Conservation (phyloP, 2,329 filamentous ascomycete genomes). For the Monilinia laxa region DNA sequence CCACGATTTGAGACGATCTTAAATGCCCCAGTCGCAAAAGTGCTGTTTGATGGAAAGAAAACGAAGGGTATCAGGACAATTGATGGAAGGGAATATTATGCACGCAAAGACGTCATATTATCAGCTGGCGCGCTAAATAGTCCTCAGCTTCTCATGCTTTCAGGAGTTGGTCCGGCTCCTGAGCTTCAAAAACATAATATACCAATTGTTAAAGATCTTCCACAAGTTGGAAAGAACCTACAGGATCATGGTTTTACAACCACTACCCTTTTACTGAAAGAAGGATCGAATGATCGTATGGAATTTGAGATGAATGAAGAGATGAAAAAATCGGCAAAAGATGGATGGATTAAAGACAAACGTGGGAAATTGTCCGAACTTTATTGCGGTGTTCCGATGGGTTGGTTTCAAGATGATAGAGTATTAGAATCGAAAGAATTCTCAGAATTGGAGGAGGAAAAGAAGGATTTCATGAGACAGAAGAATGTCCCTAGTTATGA, state of each 20-base stretch:
- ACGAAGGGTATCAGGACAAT: slow-evolving; percentile 45
- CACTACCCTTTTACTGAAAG: slow-evolving; percentile 42
- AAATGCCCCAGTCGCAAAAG: slow-evolving; percentile 49
- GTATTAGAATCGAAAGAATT: slow-evolving; percentile 9
- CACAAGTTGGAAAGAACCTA: slow-evolving; percentile 64
- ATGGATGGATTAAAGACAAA: slow-evolving; percentile 4
- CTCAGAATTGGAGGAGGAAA: neutral
- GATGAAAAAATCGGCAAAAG: slow-evolving; percentile 31
- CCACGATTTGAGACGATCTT: slow-evolving; percentile 55
- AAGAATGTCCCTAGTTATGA: slow-evolving; percentile 9
- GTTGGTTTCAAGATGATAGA: slow-evolving; percentile 1
- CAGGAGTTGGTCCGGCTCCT: slow-evolving; percentile 46
- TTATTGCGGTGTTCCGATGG: slow-evolving; percentile 15
- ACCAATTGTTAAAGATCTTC: slow-evolving; percentile 54
- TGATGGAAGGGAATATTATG: slow-evolving; percentile 41
- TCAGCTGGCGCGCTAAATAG: slow-evolving; percentile 50
- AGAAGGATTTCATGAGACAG: neutral
- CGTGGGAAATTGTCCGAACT: slow-evolving; percentile 5
- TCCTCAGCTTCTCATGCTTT: slow-evolving; percentile 50
- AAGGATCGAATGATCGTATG: slow-evolving; percentile 15
- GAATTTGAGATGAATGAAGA: slow-evolving; percentile 48
- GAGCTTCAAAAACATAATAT: slow-evolving; percentile 49
- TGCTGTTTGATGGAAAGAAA: slow-evolving; percentile 35
- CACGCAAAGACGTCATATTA: slow-evolving; percentile 47
- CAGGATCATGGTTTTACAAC: slow-evolving; percentile 46